phyloP scores from a whole-genome alignment of 495 filamentous ascomycete genomes.

The Aspergillus funiculosus region DNA sequence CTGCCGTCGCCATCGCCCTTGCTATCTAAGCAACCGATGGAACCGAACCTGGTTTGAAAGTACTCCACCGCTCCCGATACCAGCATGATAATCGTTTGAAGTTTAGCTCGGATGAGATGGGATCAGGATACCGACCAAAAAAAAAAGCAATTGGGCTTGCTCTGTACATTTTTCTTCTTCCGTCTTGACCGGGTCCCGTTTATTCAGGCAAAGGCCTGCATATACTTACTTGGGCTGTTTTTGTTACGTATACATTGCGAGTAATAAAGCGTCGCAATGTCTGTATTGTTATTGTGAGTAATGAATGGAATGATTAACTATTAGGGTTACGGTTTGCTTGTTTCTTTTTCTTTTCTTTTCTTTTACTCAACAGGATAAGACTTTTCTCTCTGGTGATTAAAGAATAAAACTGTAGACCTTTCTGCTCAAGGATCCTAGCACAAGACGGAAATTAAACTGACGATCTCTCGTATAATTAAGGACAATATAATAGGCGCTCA shows the following conservation, averaged over 20 bases:
- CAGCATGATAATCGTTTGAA: background rate
- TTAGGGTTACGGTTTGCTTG: no score
- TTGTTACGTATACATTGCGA: background rate
- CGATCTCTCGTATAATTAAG: no score
- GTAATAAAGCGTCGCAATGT: conserved; percentile 3
- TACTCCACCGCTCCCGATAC: background rate
- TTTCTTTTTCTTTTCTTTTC: no score
- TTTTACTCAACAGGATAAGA: no score
- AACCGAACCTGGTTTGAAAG: no score
- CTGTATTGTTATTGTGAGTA: conserved; percentile 9
- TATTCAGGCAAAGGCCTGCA: background rate
- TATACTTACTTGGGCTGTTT: background rate
- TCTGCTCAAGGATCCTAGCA: no score
- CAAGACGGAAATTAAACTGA: no score
- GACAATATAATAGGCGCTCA: no score
- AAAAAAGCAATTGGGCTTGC: background rate
- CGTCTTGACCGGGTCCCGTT: background rate
- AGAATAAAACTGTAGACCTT: no score
- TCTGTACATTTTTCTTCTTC: background rate
- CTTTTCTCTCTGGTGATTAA: no score
- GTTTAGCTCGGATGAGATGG: background rate
- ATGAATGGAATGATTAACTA: no score
- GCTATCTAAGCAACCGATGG: conserved; percentile 28
- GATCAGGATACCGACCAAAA: background rate
- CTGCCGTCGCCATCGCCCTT: conserved; percentile 25